Conservation (phyloP, 2,329 filamentous ascomycete species). For the Nigrospora oryzae region DNA sequence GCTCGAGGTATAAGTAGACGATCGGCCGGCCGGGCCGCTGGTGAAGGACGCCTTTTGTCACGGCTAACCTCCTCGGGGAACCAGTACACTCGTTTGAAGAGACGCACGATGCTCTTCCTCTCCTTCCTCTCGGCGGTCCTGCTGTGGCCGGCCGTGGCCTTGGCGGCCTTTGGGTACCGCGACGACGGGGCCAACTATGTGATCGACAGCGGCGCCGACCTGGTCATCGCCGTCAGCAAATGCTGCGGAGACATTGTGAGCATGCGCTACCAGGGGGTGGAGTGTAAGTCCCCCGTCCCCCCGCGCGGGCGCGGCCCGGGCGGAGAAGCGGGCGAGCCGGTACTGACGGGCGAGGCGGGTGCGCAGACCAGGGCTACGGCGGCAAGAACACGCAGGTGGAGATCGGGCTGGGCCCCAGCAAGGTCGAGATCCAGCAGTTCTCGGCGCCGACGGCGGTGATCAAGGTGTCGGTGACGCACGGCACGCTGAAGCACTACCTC, state of each 20-base stretch:
- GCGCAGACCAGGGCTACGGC: slow-evolving; percentile 4
- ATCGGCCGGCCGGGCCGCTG: no score
- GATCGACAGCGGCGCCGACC: slow-evolving; percentile 22
- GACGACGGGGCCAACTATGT: slow-evolving; percentile 28
- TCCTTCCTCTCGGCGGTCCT: slow-evolving; percentile 14
- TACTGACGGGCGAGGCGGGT: no score
- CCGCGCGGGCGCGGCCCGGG: no score
- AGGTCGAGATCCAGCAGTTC: slow-evolving; percentile 17
- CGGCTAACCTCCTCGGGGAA: no score
- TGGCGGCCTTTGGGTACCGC: slow-evolving; percentile 28
- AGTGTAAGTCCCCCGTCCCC: background rate
- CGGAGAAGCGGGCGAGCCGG: no score
- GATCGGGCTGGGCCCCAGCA: slow-evolving; percentile 20
- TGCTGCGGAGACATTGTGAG: slow-evolving; percentile 24
- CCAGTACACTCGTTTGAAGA: no score
- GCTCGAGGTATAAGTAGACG: no score
- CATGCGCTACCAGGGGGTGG: slow-evolving; percentile 8
- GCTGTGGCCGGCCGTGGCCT: slow-evolving; percentile 17
- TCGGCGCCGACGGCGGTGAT: slow-evolving; percentile 19
- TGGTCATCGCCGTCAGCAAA: slow-evolving; percentile 25
- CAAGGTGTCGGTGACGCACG: slow-evolving; percentile 23
- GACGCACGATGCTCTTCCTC: slow-evolving; percentile 16
- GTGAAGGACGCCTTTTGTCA: no score
- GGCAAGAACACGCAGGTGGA: slow-evolving; percentile 17
- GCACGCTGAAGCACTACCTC: slow-evolving; percentile 24